Conservation (phyloP, 2,329 filamentous ascomycete species). For the Penicillium sp. region DNA sequence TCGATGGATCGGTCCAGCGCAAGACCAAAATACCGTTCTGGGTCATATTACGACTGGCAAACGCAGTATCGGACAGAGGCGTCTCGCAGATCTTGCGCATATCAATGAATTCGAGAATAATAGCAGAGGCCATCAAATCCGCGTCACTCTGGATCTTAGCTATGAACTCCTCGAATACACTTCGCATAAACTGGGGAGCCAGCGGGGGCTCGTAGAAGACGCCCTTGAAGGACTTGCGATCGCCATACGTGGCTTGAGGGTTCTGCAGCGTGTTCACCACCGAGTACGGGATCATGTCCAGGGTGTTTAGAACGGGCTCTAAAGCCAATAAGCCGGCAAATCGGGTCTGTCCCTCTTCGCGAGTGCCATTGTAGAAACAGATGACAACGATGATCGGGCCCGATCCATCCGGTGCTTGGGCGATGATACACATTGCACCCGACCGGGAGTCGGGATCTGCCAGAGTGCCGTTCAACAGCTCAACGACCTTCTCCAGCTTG, state of each 20-base stretch:
- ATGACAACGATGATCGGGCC: slow-evolving; percentile 35
- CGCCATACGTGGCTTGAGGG: slow-evolving; percentile 41
- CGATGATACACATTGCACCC: slow-evolving; percentile 32
- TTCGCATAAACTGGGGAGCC: slow-evolving; percentile 34
- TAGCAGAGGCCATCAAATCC: slow-evolving; percentile 32
- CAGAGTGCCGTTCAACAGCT: slow-evolving; percentile 47
- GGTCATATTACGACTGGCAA: slow-evolving; percentile 49
- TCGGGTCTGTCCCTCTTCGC: slow-evolving; percentile 37
- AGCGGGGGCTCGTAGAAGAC: slow-evolving; percentile 50
- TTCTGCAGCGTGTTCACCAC: slow-evolving; percentile 45
- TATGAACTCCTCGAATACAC: slow-evolving; percentile 36
- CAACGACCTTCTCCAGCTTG: slow-evolving; percentile 28
- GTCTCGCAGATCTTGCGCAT: slow-evolving; percentile 44
- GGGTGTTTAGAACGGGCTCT: slow-evolving; percentile 40
- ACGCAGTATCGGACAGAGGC: slow-evolving; percentile 43
- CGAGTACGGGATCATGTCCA: slow-evolving; percentile 46
- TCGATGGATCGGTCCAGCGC: slow-evolving; percentile 44
- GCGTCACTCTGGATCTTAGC: slow-evolving; percentile 29
- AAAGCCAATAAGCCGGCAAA: slow-evolving; percentile 45
- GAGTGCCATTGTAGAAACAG: slow-evolving; percentile 43
- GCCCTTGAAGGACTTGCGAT: slow-evolving; percentile 48
- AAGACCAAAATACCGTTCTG: slow-evolving; percentile 48
- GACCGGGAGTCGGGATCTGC: slow-evolving; percentile 62
- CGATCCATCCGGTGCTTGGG: slow-evolving; percentile 34
- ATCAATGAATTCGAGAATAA: slow-evolving; percentile 49